These are phyloP conservation scores for Penicillium cinerascens DNA, from an alignment of 495 filamentous ascomycete species.

Conservation along the genomic window DNA sequence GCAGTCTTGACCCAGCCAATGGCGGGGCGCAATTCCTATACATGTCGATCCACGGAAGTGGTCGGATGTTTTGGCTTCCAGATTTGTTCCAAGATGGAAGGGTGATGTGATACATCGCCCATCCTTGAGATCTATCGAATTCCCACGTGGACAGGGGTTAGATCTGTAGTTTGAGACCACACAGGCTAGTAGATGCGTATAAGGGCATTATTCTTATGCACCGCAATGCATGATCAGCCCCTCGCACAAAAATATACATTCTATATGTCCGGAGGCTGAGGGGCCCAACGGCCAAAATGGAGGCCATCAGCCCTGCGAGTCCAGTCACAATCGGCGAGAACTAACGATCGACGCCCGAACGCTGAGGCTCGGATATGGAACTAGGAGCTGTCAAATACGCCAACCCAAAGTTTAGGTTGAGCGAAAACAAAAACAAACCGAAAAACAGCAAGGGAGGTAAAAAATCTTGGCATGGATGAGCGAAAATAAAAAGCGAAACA, in stretches of 20 bases:
- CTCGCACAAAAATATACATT: background rate
- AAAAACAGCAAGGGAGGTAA: background rate
- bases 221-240: background rate
- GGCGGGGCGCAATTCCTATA: no score
- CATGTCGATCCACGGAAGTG: background rate
- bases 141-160: constrained; percentile 10
- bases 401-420: background rate
- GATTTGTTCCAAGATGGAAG: background rate
- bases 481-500: background rate
- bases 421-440: background rate
- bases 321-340: background rate
- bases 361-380: constrained; percentile 4
- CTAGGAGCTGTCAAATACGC: background rate
- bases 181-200: background rate
- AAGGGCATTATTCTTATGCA: background rate
- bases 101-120: constrained; percentile 1
- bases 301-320: background rate
- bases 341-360: constrained; percentile 13
- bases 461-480: no score
- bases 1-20: no score
- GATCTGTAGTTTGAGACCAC: background rate
- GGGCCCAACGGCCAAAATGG: background rate
- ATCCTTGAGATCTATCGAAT: constrained; percentile 4
- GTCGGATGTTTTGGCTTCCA: background rate
- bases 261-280: background rate